phyloP scores from a whole-genome alignment of 1,139 yeast species.

The Candida pseudocylindracea region DNA sequence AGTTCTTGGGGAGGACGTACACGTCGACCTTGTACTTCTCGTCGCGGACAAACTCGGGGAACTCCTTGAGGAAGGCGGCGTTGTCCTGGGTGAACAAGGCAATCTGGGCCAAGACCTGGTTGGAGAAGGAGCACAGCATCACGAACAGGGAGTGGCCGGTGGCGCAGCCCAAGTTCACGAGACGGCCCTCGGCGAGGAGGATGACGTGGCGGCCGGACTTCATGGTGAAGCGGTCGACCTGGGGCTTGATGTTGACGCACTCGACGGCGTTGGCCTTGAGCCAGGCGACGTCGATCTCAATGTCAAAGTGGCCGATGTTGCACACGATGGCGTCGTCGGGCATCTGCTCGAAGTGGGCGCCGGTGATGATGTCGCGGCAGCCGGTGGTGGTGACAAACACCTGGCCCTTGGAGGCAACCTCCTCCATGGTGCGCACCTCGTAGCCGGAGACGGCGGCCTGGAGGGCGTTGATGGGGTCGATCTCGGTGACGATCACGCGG shows the following conservation, averaged over 20 bases:
- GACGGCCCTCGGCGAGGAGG: constrained; percentile 98
- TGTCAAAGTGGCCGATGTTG: constrained; percentile 99
- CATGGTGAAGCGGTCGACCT: constrained; percentile 94
- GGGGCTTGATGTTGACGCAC: constrained; percentile 95
- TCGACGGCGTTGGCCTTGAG: constrained; percentile 78
- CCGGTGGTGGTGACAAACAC: constrained; percentile 99
- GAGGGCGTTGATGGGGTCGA: constrained; percentile 97
- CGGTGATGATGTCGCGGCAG: constrained; percentile 94
- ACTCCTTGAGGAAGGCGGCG: constrained; percentile 55
- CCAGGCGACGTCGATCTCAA: constrained; percentile 98
- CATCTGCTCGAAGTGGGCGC: constrained; percentile 74
- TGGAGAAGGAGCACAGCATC: constrained; percentile 99
- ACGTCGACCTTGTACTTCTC: constrained; percentile 88
- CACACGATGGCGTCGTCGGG: constrained; percentile 99
- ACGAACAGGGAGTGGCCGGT: constrained; percentile 99
- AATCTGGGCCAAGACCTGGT: constrained; percentile 98
- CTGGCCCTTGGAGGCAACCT: constrained; percentile 86
- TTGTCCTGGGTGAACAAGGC: constrained; percentile 90
- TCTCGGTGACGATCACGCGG: constrained; percentile 91
- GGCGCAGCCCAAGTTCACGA: constrained; percentile 99
- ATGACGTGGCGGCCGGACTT: constrained; percentile 84
- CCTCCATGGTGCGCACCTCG: constrained; percentile 94
- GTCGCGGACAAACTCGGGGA: constrained; percentile 81
- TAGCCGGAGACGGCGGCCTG: constrained; percentile 99
- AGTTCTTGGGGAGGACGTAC: constrained; percentile 92